Base-by-base conservation (phyloP, 306 rosid species). In the Albizia julibrissin region DNA sequence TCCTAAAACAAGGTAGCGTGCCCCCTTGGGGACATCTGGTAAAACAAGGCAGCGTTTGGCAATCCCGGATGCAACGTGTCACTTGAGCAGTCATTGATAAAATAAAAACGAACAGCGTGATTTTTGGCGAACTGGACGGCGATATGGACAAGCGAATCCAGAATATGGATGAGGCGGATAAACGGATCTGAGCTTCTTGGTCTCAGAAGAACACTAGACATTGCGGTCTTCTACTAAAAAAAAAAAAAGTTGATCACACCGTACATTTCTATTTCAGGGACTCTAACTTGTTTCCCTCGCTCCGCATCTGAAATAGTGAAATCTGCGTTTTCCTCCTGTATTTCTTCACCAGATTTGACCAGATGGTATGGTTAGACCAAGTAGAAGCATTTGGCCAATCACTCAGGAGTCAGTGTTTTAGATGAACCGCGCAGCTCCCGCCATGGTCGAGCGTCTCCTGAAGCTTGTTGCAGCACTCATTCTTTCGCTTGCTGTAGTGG, bases 401-500 rank as follows among this genome's bases (percentile, higher is more conserved):
- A 69, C 76, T 59, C 10, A 71, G 22, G 31, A 59, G 31, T 47
- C 80, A 65, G 70, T 61, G 79, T 54, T 85, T 75, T 72, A 46
- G 49, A 69, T 82, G 89, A 92, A 65, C 75, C 77, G 76, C 43
- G 34, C 56, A 37, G 26, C 79, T 15, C 56, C 77, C 66, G 80
- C 85, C 83, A 88, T 90, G 93, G 83, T 50, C 80, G 73, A n/a
- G 69, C 18, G 27, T 13, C 24, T 10, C 42, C 82, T 43, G 67
- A 74, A 75, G 79, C 85, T 79, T 75, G 44, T 82, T 18, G 22
- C 44, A 18, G 64, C 67, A 0, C 72, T 88, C 14, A 24, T 86
- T 12, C 85, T 87, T 19, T 80, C 85, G 50, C 83, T 88, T 4
- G 13, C 84, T 50, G 81, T 79, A 3, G 50, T 82, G 50, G 75